Conservation (phyloP, 1,284 basidiomycete genomes). For the Erythrobasidium hasegawianum region DNA sequence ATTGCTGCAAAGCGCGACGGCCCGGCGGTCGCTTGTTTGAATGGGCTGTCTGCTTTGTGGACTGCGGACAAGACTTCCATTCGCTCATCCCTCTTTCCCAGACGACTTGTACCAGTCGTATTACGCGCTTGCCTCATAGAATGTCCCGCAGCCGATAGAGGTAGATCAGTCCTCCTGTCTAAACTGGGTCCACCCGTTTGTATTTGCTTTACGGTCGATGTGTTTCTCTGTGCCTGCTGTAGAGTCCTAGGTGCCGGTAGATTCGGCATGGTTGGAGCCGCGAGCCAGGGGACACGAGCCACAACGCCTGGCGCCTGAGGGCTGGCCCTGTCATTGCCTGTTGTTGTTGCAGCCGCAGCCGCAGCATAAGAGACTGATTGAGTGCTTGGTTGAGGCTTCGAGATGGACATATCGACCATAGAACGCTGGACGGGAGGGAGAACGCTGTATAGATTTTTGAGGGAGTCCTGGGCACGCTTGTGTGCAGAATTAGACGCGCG, state of each 20-base stretch:
- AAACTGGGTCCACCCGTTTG: slow-evolving; percentile 15
- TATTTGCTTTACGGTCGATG: slow-evolving; percentile 3
- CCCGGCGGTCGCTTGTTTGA: too few species aligned
- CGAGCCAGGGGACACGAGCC: slow-evolving; percentile 19
- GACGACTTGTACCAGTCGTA: too few species aligned
- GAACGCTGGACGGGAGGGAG: slow-evolving; percentile 26
- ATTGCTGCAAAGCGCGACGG: too few species aligned
- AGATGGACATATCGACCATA: slow-evolving; percentile 17
- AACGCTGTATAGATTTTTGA: slow-evolving; percentile 19
- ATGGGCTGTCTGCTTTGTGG: slow-evolving; percentile 1
- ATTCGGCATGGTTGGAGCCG: slow-evolving; percentile 2
- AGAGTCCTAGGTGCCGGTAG: slow-evolving; percentile 26
- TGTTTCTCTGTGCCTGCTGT: slow-evolving; percentile 16
- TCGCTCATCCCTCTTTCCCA: neutral
- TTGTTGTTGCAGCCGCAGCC: slow-evolving; percentile 9
- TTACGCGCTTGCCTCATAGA: neutral
- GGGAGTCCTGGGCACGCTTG: slow-evolving; percentile 21
- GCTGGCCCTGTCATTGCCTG: neutral
- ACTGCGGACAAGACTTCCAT: slow-evolving; percentile 13
- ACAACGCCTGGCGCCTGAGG: neutral
- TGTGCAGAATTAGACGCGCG: slow-evolving; percentile 8
- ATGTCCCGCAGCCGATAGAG: slow-evolving; percentile 23
- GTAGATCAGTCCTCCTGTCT: slow-evolving; percentile 7
- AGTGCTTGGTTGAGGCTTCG: neutral
- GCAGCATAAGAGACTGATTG: neutral